These are phyloP conservation scores for Petunia hybrid DNA, from an alignment of 305 asterid genomes.

Conservation along the genomic window DNA sequence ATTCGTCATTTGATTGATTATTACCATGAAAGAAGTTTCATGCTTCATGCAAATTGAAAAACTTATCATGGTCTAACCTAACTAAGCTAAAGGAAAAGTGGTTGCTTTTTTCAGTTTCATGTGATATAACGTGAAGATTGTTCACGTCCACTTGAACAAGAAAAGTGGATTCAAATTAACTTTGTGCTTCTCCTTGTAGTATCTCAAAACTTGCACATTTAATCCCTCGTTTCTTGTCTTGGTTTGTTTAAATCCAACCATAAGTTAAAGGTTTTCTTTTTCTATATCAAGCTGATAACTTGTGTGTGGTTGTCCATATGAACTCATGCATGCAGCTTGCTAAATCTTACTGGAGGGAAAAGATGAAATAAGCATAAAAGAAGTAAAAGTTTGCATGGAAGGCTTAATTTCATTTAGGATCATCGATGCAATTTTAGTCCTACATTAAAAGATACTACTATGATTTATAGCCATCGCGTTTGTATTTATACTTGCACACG, in stretches of 20 bases:
- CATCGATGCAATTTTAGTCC: neutral
- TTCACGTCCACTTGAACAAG: conserved; percentile 34
- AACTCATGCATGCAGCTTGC: neutral
- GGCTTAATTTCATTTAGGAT: no score
- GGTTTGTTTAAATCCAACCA: neutral
- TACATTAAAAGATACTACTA: neutral
- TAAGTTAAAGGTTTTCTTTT: conserved; percentile 14
- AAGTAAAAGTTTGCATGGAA: neutral
- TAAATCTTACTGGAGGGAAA: neutral
- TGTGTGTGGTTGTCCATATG: neutral
- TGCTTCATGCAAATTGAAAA: neutral
- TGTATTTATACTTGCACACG: neutral
- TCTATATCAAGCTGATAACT: neutral
- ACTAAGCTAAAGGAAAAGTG: neutral
- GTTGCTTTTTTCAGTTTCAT: neutral
- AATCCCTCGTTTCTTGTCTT: conserved; percentile 20
- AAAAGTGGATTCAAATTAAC: conserved; percentile 30
- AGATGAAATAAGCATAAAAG: neutral
- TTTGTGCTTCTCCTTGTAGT: conserved; percentile 23
- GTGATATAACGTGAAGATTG: conserved; percentile 32
- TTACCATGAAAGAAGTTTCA: conserved; percentile 3
- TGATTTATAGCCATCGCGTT: neutral
- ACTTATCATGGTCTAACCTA: neutral
- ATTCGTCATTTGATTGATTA: neutral
- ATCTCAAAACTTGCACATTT: conserved; percentile 10